These are phyloP conservation scores for Buxus sempervirens DNA, from an alignment of 164 flowering plant genomes.

Conservation along the genomic window DNA sequence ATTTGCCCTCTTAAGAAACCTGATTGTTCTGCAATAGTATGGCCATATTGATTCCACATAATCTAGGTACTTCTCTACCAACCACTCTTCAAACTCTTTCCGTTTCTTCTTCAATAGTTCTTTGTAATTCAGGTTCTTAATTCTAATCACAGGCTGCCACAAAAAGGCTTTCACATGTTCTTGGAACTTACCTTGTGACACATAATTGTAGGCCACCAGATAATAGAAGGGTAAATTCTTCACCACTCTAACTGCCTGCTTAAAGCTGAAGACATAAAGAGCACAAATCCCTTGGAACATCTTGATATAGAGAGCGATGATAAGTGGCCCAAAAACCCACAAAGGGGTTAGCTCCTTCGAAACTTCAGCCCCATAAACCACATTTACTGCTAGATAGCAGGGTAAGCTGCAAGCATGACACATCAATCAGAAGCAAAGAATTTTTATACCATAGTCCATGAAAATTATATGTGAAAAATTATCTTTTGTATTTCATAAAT, in stretches of 20 bases:
- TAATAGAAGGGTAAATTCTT: slow-evolving; percentile 53
- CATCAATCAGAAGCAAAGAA: neutral
- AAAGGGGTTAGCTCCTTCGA: slow-evolving; percentile 77
- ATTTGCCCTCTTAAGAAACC: slow-evolving; percentile 77
- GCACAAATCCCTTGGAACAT: slow-evolving; percentile 47
- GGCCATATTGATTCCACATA: slow-evolving; percentile 82
- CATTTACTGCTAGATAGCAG: slow-evolving; percentile 48
- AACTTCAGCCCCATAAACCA: slow-evolving; percentile 67
- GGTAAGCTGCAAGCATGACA: slow-evolving; percentile 58
- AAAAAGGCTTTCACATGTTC: slow-evolving; percentile 31
- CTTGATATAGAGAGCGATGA: slow-evolving; percentile 67
- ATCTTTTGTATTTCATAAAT: too few relatives aligned
- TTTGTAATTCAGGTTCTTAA: slow-evolving; percentile 50
- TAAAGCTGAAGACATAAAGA: slow-evolving; percentile 67
- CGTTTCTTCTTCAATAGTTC: slow-evolving; percentile 28
- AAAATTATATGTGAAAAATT: too few relatives aligned
- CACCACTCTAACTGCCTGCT: slow-evolving; percentile 39
- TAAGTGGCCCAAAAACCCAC: slow-evolving; percentile 78
- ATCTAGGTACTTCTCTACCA: slow-evolving; percentile 57
- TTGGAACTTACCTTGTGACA: slow-evolving; percentile 51
- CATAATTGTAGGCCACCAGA: slow-evolving; percentile 28
- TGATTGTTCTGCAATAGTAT: slow-evolving; percentile 65
- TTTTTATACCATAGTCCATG: neutral
- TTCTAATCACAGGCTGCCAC: slow-evolving; percentile 41
- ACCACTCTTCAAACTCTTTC: slow-evolving; percentile 46